Conservation (phyloP, 805 yeast species). For the Candida anglica region DNA sequence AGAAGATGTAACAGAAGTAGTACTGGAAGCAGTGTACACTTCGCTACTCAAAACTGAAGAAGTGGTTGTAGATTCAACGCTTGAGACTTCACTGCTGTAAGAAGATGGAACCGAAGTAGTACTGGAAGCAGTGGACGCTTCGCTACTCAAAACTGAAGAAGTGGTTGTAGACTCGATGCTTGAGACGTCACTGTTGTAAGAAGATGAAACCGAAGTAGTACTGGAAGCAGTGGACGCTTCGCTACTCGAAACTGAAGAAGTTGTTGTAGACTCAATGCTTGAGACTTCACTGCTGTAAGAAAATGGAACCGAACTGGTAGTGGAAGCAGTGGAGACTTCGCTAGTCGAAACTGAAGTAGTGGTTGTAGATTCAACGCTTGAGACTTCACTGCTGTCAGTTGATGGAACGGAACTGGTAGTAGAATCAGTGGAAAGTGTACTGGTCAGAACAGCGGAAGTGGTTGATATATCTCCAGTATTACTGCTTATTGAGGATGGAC, state of each 20-base stretch:
- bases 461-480: constrained; percentile 3
- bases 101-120: constrained; percentile 1
- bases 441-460: neutral
- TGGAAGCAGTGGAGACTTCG: neutral
- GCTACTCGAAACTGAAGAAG: neutral
- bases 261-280: no score
- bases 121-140: neutral
- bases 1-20: constrained; percentile 1
- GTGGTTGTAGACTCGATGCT: no score
- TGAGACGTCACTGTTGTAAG: neutral
- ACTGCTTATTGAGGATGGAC: no score
- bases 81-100: neutral
- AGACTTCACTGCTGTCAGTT: neutral
- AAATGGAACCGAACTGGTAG: neutral
- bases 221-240: neutral
- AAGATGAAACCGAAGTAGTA: neutral
- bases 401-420: neutral
- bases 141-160: neutral
- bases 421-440: neutral
- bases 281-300: neutral
- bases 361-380: no score
- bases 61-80: no score
- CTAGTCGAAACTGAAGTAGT: neutral
- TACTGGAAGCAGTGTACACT: neutral
- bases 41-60: neutral